Evolutionary conservation across 768 basidiomycete species (phyloP).

Genomic region (Boletellus ananas): DNA sequence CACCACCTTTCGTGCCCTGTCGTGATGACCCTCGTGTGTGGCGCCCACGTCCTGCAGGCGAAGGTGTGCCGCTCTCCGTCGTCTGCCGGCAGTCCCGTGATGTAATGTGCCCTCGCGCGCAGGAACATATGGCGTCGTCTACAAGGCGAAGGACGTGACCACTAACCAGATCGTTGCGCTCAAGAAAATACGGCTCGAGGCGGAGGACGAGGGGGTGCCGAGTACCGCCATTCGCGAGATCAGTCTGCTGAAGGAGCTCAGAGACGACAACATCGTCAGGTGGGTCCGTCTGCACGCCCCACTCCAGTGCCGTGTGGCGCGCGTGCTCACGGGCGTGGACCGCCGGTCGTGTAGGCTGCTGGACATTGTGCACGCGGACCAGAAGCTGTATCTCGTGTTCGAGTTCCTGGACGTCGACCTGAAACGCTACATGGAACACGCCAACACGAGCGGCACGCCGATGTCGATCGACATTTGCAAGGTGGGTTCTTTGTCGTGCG

Average conservation of each 20-base stretch:
- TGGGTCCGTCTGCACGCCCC: slow-evolving; percentile 24
- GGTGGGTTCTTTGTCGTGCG: slow-evolving; percentile 44
- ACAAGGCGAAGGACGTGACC: slow-evolving; percentile 85
- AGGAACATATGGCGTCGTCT: slow-evolving; percentile 99
- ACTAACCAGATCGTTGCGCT: slow-evolving; percentile 87
- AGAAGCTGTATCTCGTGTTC: slow-evolving; percentile 96
- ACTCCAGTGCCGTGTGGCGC: too few species aligned
- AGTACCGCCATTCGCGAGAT: slow-evolving; percentile 98
- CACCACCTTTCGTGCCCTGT: slow-evolving; percentile 1
- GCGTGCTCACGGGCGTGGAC: slow-evolving; percentile 7
- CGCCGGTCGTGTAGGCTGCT: slow-evolving; percentile 55
- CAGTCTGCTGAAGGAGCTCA: slow-evolving; percentile 92
- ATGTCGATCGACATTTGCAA: slow-evolving; percentile 74
- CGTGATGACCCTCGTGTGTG: slow-evolving; percentile 18
- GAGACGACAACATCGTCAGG: slow-evolving; percentile 95
- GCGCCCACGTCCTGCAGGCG: slow-evolving; percentile 33
- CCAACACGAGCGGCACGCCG: slow-evolving; percentile 66
- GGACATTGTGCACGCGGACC: slow-evolving; percentile 95
- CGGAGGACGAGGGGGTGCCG: slow-evolving; percentile 98
- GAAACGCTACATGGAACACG: slow-evolving; percentile 94
- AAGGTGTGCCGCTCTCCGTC: slow-evolving; percentile 31
- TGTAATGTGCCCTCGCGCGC: slow-evolving; percentile 8
- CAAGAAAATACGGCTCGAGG: slow-evolving; percentile 98
- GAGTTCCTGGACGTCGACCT: slow-evolving; percentile 97
- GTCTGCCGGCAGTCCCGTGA: not conserved